These are phyloP conservation scores for Rauvolfia tetraphylla DNA, from an alignment of 257 asterid genomes.

Conservation along the genomic window DNA sequence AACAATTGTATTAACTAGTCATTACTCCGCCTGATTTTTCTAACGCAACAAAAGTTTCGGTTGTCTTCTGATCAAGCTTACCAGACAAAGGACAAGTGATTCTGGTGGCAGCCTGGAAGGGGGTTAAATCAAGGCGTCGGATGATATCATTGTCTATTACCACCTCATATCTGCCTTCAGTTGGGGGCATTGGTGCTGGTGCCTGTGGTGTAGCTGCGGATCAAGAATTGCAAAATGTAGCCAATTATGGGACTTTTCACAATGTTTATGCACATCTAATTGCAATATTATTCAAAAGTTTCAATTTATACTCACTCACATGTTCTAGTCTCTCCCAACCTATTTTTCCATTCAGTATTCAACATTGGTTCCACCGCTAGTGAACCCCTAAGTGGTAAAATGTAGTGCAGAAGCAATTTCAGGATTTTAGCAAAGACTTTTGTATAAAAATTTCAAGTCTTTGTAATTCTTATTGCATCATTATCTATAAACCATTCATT, in stretches of 20 bases:
- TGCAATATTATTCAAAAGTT: background rate
- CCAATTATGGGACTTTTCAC: too few relatives aligned
- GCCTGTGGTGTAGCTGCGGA: slow-evolving; percentile 38
- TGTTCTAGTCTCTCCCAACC: background rate
- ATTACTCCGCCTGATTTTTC: background rate
- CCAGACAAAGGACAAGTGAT: slow-evolving; percentile 45
- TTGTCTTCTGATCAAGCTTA: slow-evolving; percentile 11
- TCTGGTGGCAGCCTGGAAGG: slow-evolving; percentile 54
- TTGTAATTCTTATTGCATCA: background rate
- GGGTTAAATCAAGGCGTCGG: slow-evolving; percentile 47
- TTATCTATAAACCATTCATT: background rate
- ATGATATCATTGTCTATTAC: slow-evolving; percentile 61
- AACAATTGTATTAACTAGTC: background rate
- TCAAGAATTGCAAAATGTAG: background rate
- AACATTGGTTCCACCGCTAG: too few relatives aligned
- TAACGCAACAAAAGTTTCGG: background rate
- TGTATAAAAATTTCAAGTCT: background rate
- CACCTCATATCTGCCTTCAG: slow-evolving; percentile 63
- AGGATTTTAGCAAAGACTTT: too few relatives aligned
- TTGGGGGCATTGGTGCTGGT: slow-evolving; percentile 69
- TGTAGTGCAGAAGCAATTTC: background rate
- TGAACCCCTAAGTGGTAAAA: too few relatives aligned
- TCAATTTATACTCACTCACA: background rate
- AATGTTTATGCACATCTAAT: too few relatives aligned
- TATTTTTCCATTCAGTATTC: too few relatives aligned